phyloP scores from a whole-genome alignment of 208 protist genomes.

The Leishmania martiniquensis region DNA sequence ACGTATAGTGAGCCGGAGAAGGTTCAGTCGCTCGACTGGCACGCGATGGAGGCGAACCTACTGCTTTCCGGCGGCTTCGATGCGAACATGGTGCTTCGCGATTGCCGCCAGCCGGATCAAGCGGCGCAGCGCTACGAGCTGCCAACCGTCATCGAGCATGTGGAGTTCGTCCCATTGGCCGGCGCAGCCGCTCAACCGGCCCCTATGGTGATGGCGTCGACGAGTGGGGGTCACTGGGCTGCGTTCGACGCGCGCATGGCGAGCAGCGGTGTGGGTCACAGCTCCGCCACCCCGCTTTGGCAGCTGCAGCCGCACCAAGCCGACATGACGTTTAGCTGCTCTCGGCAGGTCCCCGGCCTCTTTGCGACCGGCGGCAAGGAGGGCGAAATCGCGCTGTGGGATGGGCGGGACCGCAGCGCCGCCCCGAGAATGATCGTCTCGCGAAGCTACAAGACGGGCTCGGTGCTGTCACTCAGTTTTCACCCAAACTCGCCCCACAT shows the following conservation, averaged over 20 bases:
- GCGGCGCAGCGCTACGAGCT: conserved; percentile 59
- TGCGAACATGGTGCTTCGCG: conserved; percentile 60
- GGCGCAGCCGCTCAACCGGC: conserved; percentile 17
- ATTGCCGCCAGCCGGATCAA: conserved; percentile 78
- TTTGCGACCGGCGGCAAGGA: conserved; percentile 92
- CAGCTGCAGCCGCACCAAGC: conserved; percentile 61
- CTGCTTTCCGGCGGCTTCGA: conserved; percentile 92
- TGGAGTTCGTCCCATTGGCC: conserved; percentile 59
- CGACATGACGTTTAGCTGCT: conserved; percentile 81
- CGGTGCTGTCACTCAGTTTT: conserved; percentile 83
- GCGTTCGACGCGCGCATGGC: conserved; percentile 80
- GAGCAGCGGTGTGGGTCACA: conserved; percentile 1
- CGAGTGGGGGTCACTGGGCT: conserved; percentile 58
- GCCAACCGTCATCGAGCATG: conserved; percentile 69
- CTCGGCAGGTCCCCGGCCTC: conserved; percentile 73
- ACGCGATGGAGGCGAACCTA: conserved; percentile 80
- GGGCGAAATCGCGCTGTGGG: conserved; percentile 87
- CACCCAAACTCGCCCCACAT: conserved; percentile 90
- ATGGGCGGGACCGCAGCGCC: conserved; percentile 44
- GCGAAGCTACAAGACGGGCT: conserved; percentile 80
- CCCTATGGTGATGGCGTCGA: conserved; percentile 65
- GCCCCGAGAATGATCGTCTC: conserved; percentile 53
- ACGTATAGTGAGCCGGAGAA: conserved; percentile 94
- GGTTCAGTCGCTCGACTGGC: conserved; percentile 92
- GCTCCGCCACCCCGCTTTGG: conserved; percentile 42